Base-by-base conservation (phyloP, 2,329 filamentous ascomycete genomes). In the Davidsoniella eucalypti region DNA sequence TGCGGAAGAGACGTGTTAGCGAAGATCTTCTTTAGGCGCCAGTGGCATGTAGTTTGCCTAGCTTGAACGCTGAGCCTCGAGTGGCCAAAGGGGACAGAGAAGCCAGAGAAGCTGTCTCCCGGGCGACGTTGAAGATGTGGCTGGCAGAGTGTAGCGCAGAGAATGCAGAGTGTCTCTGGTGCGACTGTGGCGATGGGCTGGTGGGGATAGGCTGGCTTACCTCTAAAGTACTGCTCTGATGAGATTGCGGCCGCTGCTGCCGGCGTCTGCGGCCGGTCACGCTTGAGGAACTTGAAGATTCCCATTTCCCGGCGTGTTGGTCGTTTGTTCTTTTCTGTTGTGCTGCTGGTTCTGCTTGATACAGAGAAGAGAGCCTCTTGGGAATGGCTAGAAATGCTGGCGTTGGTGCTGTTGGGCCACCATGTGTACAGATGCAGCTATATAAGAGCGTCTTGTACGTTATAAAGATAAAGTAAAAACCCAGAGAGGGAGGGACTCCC, bases 141-240 rank as follows among this genome's bases (percentile, higher is more conserved):
- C 26, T 33, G 10, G 26, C 10, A 33, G 21, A 33, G 8, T 33
- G 8, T 33, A 9, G 8, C 7, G 26, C 5, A 12, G 26, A 33
- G 10, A 2, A 33, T 9, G 10, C 10, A 33, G 26, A 33, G 8
- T 33, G 10, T 12, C 26, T 33, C 8, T 12, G 10, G 26, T 33
- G 7, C 5, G 26, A 33, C 26, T 33, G 8, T 33, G 26, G 26
- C 21, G 2, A 21, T 21, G 21, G 3, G 4, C 4, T 10, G 26
- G 10, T 33, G 26, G 7, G 6, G 7, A 33, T 33, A 21, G 21
- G 4, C 21, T 21, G 21, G 39, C 51, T 16, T 53, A 53, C 51
- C 47, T 50, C 50, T 53, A 18, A 53, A 53, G 25, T 53, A 53
- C 23, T 53, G 51, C 36, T 53, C 51, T 10, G 51, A 53, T 7